Base-by-base conservation (phyloP, 371 early-diverging fungal genomes). In the Nematocida major region DNA sequence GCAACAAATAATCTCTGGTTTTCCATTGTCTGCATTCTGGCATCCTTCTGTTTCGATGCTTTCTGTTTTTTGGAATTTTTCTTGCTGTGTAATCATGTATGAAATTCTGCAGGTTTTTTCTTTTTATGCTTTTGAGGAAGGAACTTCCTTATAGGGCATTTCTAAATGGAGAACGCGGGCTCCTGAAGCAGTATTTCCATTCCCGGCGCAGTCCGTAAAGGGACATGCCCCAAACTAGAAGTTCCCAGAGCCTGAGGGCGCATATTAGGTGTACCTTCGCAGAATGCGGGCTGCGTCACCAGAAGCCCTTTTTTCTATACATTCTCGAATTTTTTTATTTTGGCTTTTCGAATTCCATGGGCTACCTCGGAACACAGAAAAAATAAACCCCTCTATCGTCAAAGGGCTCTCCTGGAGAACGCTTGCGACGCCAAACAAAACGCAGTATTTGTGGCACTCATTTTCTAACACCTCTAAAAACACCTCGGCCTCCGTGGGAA, bases 1-100 rank as follows among this genome's bases (percentile, higher is more conserved):
- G 66, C 66, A 66, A 18, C 36, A 50, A 18, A 66, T 66, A 20
- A 66, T 66, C 11, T 66, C 39, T 0, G 66, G 66, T 34, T 40
- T 66, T 1, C 28, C 57, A 30, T 47, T 30, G 1, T 28, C 5
- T 30, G 50, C 54, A 24, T 11, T 66, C 40, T 42, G 34, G 7
- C 13, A 0, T 5, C 1, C 28, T 48, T 45, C 65, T 30, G 36
- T 18, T 54, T 54, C 24, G 34, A 4, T 39, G 54, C 49, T 40
- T 54, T 67, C 40, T 43, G 0, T 51, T 22, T 61, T 28, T 13
- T n/a, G 7, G 22, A 9, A 24, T 51, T 51, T 24, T 51, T 43
- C 42, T 26, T n/a, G 18, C 5, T 61, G 20, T 13, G 30, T 28
- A 57, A 32, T 57, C 57, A 57, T 57, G 34, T 22, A 24, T 51